phyloP scores from a whole-genome alignment of 768 basidiomycete genomes.

The Psilocybe cyanescens region DNA sequence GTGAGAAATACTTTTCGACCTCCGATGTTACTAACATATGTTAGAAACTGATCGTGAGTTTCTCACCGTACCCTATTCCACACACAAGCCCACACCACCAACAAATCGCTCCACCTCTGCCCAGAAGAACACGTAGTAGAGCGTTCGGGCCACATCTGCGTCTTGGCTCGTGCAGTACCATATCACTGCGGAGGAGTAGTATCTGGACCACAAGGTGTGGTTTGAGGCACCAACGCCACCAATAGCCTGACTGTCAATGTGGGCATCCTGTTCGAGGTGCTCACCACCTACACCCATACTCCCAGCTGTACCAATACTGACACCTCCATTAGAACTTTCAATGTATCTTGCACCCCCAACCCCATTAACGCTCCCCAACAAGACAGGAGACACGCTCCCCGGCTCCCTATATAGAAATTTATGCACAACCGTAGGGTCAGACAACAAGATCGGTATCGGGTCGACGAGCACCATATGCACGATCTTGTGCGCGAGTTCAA shows the following conservation, averaged over 20 bases:
- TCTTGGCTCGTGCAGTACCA: conserved; percentile 73
- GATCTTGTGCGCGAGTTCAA: conserved; percentile 35
- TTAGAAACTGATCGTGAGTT: too few relatives aligned
- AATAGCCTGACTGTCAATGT: too few relatives aligned
- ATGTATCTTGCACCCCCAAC: too few relatives aligned
- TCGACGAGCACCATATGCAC: conserved; percentile 56
- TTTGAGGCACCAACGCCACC: too few relatives aligned
- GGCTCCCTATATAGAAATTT: conserved; percentile 66
- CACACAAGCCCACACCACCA: conserved; percentile 41
- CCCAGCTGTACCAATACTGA: too few relatives aligned
- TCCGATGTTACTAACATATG: too few relatives aligned
- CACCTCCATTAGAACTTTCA: too few relatives aligned
- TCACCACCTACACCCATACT: too few relatives aligned
- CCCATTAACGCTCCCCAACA: neutral
- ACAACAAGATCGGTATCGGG: conserved; percentile 67
- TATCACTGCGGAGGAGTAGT: conserved; percentile 42
- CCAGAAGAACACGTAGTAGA: conserved; percentile 71
- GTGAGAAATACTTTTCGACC: too few relatives aligned
- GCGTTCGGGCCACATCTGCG: conserved; percentile 60
- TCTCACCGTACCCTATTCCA: too few relatives aligned
- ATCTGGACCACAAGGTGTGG: too few relatives aligned
- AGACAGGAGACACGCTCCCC: conserved; percentile 16
- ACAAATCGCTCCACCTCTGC: conserved; percentile 64
- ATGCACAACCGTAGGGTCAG: conserved; percentile 62
- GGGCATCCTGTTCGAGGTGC: too few relatives aligned